Percentiles rank a stretch among this genome's conserved stretches.
Conservation (phyloP, 1,284 basidiomycete species). For the Tilletia horrida region DNA sequence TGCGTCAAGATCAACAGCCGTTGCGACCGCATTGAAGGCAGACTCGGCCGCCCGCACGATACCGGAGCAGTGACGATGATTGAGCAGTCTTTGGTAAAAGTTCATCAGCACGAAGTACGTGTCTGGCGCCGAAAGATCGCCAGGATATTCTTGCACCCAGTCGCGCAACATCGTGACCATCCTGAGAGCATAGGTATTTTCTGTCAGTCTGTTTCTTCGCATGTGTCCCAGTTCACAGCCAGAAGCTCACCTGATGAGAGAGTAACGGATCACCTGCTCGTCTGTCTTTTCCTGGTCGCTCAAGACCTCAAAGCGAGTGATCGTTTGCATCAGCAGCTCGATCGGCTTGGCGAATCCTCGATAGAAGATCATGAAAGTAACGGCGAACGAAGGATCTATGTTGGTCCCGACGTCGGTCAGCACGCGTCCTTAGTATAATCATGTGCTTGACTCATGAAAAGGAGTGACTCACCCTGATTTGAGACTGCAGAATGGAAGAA, state of each 20-base stretch:
- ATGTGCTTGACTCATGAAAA: too few species aligned
- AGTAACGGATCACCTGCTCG: conserved; percentile 40
- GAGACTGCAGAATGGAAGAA: conserved; percentile 49
- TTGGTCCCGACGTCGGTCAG: too few species aligned
- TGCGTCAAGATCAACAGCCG: conserved; percentile 39
- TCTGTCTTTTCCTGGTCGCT: conserved; percentile 34
- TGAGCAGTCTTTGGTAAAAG: conserved; percentile 35
- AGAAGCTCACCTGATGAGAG: conserved; percentile 30
- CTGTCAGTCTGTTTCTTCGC: too few species aligned
- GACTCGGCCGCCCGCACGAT: conserved; percentile 33
- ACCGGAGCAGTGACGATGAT: conserved; percentile 36
- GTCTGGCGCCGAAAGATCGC: conserved; percentile 41
- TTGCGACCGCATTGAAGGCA: conserved; percentile 31
- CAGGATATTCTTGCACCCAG: conserved; percentile 50
- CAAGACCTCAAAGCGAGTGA: conserved; percentile 39
- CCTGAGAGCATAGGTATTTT: neutral
- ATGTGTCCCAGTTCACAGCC: neutral
- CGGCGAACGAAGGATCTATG: conserved; percentile 29
- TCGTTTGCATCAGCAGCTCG: conserved; percentile 41
- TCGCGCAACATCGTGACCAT: conserved; percentile 44
- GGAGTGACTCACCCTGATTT: conserved; percentile 25
- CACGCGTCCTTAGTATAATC: too few species aligned
- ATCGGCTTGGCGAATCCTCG: conserved; percentile 45
- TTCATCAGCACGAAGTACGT: conserved; percentile 33
- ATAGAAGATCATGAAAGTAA: conserved; percentile 49